Base-by-base conservation (phyloP, 441 rosid genomes). In the Pelargonium cotyledonis region DNA sequence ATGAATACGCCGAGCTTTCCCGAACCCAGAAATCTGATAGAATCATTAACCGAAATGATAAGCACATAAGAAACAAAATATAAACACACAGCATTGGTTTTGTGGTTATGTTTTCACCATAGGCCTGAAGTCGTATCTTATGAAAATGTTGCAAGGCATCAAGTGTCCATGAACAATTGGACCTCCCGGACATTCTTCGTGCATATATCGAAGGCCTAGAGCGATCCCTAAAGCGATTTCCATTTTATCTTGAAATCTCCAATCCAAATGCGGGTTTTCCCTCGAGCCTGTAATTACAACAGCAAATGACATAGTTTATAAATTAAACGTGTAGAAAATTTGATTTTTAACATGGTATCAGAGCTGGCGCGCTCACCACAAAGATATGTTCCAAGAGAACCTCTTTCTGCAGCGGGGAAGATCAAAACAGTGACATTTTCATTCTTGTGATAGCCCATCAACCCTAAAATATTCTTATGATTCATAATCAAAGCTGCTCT, bases 11-110 rank as follows among this genome's bases (percentile, higher is more conserved):
- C 29, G 69, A 64, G 81, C 76, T 63, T 57, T 40, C 26, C 76
- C 80, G 18, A 82, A 79, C 63, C 85, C 81, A 16, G 75, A 75
- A 67, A 79, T 82, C 85, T 82, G 58, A 63, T 31, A 38, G 63
- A 46, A 65, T 4, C 61, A 40, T 57, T 46, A 69, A 8, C 26
- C 43, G 35, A 19, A 63, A 43, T 55, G 14, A 62, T 16, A 66
- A 16, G 8, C 12, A 19, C 35, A 16, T 1, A 65, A 49, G n/a
- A 49, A 0, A 19, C 46, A 35, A 60, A 60, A 44, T 2, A 68
- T 4, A 3, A 62, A 1, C 7, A 6, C 63, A 2, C 2, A 35
- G 66, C 35, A 74, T 29, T 29, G 43, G 47, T 57, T 63, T 51
- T 43, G 66, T 67, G 70, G 49, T 21, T n/a, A 66, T 71, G 71